A percentile compares a stretch with the other conserved stretches of the same genome.
These are phyloP conservation scores for Byssochlamys sp. DNA, from an alignment of 2,329 filamentous ascomycete genomes.

Conservation along the genomic window DNA sequence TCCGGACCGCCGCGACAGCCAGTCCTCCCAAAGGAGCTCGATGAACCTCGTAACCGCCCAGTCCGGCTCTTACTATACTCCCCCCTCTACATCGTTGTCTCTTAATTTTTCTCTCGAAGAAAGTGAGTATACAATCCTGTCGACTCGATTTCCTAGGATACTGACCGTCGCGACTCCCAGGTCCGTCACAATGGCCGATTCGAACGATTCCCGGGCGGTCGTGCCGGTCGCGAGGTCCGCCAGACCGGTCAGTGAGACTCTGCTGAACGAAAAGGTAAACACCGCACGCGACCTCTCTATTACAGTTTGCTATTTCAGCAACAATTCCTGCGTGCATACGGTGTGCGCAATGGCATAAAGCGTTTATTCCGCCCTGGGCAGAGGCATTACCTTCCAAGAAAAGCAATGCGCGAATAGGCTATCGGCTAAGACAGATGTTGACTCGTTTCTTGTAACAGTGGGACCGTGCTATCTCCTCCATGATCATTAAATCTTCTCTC, in stretches of 20 bases:
- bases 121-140: neutral
- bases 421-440: neutral
- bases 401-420: neutral
- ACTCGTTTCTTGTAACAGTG: slow-evolving; percentile 51
- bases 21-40: neutral
- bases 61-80: neutral
- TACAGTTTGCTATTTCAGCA: neutral
- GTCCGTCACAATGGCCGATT: slow-evolving; percentile 46
- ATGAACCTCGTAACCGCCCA: slow-evolving; percentile 1
- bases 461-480: slow-evolving; percentile 95
- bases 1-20: slow-evolving; percentile 23
- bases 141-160: neutral
- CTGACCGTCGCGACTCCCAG: slow-evolving; percentile 11
- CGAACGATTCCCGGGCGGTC: slow-evolving; percentile 46
- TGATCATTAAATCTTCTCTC: slow-evolving; percentile 91
- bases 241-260: slow-evolving; percentile 86
- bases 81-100: neutral
- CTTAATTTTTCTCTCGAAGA: neutral
- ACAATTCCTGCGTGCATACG: neutral
- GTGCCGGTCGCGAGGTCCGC: slow-evolving; percentile 59
- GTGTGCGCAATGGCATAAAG: neutral
- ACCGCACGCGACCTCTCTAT: neutral
- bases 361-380: neutral
- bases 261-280: slow-evolving; percentile 94
- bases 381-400: neutral